These are phyloP conservation scores for Simplicillium aogashimaense DNA, from an alignment of 2,329 filamentous ascomycete genomes.

Conservation along the genomic window DNA sequence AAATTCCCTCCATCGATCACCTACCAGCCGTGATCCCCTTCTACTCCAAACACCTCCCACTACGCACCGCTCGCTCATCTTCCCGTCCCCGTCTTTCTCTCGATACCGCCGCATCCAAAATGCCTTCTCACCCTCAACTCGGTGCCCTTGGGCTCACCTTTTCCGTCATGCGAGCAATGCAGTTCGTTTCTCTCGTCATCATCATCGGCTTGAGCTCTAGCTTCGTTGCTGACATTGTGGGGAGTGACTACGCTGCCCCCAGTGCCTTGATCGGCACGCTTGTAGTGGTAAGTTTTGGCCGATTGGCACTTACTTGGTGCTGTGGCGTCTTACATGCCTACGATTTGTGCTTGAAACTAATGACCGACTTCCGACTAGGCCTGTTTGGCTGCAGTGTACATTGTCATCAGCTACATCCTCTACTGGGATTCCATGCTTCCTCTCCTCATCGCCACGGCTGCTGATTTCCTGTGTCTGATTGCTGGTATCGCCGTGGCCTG, in stretches of 20 bases:
- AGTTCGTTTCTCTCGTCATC: slow-evolving; percentile 61
- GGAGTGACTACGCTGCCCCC: slow-evolving; percentile 54
- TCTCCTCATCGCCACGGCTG: slow-evolving; percentile 54
- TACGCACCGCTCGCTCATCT: slow-evolving; percentile 26
- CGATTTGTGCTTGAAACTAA: slow-evolving; percentile 9
- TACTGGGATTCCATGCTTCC: slow-evolving; percentile 70
- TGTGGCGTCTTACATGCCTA: background rate
- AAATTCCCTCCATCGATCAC: slow-evolving; percentile 21
- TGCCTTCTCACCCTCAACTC: slow-evolving; percentile 41
- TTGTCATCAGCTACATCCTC: slow-evolving; percentile 69
- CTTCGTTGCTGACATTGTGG: slow-evolving; percentile 70
- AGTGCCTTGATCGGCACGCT: slow-evolving; percentile 69
- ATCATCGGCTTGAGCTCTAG: slow-evolving; percentile 75
- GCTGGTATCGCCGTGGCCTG: slow-evolving; percentile 70
- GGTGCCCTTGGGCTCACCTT: slow-evolving; percentile 73
- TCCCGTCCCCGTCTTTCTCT: slow-evolving; percentile 32
- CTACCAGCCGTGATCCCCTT: slow-evolving; percentile 23
- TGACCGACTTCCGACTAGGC: slow-evolving; percentile 39
- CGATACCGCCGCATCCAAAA: slow-evolving; percentile 29
- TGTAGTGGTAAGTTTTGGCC: slow-evolving; percentile 54
- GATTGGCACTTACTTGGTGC: background rate
- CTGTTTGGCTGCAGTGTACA: slow-evolving; percentile 70
- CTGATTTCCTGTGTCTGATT: slow-evolving; percentile 63
- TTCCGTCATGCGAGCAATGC: slow-evolving; percentile 59
- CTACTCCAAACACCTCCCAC: slow-evolving; percentile 29